phyloP scores from a whole-genome alignment of 2,329 filamentous ascomycete genomes.

The Trichoderma afroharzianum region DNA sequence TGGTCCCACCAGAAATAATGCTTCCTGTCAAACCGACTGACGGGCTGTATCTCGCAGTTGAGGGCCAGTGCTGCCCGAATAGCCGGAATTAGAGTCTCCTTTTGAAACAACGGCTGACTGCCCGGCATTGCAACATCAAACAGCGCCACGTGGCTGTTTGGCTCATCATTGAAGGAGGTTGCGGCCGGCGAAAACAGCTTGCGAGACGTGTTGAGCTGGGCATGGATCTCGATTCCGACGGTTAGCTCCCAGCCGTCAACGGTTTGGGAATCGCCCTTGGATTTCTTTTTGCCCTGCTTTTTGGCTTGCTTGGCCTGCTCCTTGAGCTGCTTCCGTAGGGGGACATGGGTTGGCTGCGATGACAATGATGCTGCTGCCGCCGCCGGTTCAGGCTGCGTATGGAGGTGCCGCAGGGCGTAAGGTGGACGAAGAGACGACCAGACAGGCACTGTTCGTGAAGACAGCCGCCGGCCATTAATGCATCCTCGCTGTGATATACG shows the following conservation, averaged over 20 bases:
- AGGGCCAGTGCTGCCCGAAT: slow-evolving; percentile 82
- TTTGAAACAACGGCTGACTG: slow-evolving; percentile 82
- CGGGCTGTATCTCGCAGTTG: slow-evolving; percentile 70
- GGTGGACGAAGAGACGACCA: slow-evolving; percentile 16
- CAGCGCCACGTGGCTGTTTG: slow-evolving; percentile 82
- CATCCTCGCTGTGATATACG: slow-evolving; percentile 43
- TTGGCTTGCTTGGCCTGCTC: slow-evolving; percentile 68
- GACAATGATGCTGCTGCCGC: background rate
- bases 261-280: slow-evolving; percentile 46
- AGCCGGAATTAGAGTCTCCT: slow-evolving; percentile 80
- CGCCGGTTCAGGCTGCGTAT: slow-evolving; percentile 27
- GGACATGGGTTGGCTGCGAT: slow-evolving; percentile 33
- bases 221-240: slow-evolving; percentile 95
- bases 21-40: slow-evolving; percentile 88
- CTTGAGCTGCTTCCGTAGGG: slow-evolving; percentile 69
- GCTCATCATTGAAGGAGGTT: slow-evolving; percentile 61
- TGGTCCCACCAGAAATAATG: slow-evolving; percentile 99
- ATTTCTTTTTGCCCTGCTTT: slow-evolving; percentile 53
- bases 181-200: slow-evolving; percentile 83
- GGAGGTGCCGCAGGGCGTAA: slow-evolving; percentile 28
- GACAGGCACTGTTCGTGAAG: slow-evolving; percentile 20
- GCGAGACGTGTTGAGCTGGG: slow-evolving; percentile 81
- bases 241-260: slow-evolving; percentile 83
- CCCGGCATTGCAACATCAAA: slow-evolving; percentile 91
- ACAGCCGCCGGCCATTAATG: slow-evolving; percentile 25